Evolutionary conservation across 345 rosid species (phyloP), one percentile per base, ranked within the genome.

Genomic region (Nasturtium officinale): DNA sequence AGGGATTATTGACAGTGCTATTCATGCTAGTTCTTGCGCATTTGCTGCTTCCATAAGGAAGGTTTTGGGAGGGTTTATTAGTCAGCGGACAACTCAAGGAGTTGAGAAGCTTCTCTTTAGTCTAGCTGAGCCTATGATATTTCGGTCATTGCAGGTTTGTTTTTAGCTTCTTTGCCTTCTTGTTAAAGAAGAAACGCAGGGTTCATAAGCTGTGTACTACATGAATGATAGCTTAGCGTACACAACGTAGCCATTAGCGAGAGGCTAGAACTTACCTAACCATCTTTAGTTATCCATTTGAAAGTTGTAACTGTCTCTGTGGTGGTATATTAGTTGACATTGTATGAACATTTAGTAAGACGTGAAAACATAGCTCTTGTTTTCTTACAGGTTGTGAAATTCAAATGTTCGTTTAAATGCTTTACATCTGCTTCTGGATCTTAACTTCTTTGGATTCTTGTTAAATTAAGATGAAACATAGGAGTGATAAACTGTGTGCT

Each of bases 371-470:
- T 23, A 60, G 35, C 35, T 32, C 2, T 61, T 72, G 30, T 45
- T 46, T 54, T 61, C 78, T 76, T 83, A 62, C 95, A 94, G 98
- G 99, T 87, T 10, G 91, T 96, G n/a, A 23, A 94, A 94, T 83
- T 88, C 97, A 50, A 86, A 86, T 78, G 99, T 94, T 74, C 95
- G 99, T 57, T 88, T 85, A 38, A 91, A 94, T 78, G 88, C 99
- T 5, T 73, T 94, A 82, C 89, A 89, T 86, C 80, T 94, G 65
- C 90, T 94, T 78, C 72, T 94, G 74, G 97, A 94, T 54, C 65
- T 94, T 65, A 12, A 21, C 8, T 32, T 32, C 18, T 55, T 46
- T 59, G 35, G 35, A 38, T 33, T 46, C 28, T 15, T 23, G 17
- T n/a, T 16, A n/a, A 38, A 25, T 23, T 51, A 53, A 53, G 40